phyloP scores from a whole-genome alignment of 495 filamentous ascomycete genomes.

The Collariella sp. region DNA sequence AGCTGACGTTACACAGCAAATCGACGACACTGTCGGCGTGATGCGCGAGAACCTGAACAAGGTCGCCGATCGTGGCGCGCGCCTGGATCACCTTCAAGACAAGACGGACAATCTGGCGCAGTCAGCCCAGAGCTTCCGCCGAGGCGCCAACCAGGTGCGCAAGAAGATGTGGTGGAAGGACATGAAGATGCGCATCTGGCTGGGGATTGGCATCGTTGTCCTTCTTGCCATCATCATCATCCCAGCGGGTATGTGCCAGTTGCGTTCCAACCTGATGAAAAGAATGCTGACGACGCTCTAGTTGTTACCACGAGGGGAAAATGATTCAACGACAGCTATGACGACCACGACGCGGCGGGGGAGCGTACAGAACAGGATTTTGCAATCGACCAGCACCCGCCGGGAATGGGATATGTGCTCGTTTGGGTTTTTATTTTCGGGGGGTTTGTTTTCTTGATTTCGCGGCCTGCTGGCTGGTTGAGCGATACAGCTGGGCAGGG shows the following conservation, averaged over 20 bases:
- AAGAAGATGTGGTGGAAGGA: slow-evolving; percentile 86
- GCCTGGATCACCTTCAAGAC: slow-evolving; percentile 82
- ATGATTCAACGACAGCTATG: slow-evolving; percentile 15
- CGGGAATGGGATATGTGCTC: slow-evolving; percentile 20
- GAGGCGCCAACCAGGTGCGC: slow-evolving; percentile 87
- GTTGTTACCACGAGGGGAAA: slow-evolving; percentile 26
- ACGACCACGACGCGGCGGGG: slow-evolving; percentile 14
- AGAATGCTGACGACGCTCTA: slow-evolving; percentile 12
- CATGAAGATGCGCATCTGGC: slow-evolving; percentile 99
- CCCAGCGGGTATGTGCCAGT: slow-evolving; percentile 56
- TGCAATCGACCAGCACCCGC: slow-evolving; percentile 22
- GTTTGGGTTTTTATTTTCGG: slow-evolving; percentile 21
- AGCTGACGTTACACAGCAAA: slow-evolving; percentile 58
- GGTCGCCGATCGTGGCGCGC: slow-evolving; percentile 82
- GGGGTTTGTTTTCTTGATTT: slow-evolving; percentile 29
- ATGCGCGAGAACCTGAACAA: slow-evolving; percentile 95
- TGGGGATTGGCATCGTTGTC: slow-evolving; percentile 80
- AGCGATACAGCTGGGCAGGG: slow-evolving; percentile 12
- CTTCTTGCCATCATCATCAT: slow-evolving; percentile 88
- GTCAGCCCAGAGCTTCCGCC: slow-evolving; percentile 87
- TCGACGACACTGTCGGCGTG: slow-evolving; percentile 83
- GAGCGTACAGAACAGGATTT: slow-evolving; percentile 27
- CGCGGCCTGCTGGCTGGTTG: slow-evolving; percentile 16
- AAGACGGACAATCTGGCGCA: slow-evolving; percentile 91
- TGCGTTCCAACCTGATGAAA: too few species aligned